A percentile compares a stretch with the other conserved stretches of the same genome.
These are phyloP conservation scores for Calamus simplicifolius DNA, from an alignment of 176 grass and related monocot genomes.

Conservation along the genomic window DNA sequence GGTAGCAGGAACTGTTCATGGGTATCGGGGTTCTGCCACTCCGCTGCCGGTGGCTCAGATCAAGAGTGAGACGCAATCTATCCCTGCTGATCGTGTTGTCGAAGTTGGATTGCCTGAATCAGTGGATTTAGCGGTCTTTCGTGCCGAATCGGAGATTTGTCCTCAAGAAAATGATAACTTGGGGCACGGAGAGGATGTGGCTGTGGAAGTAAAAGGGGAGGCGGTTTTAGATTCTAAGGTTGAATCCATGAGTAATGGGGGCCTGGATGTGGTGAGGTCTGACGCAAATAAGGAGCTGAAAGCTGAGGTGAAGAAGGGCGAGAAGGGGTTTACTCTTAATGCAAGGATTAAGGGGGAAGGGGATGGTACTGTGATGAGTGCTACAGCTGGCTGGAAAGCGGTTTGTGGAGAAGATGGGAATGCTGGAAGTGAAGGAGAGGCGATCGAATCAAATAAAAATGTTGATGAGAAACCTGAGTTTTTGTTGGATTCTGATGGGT, in stretches of 20 bases:
- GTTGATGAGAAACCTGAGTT: conserved; percentile 67
- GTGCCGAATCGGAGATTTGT: conserved; percentile 12
- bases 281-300: conserved; percentile 18
- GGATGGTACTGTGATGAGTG: conserved; percentile 29
- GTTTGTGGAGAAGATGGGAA: conserved; percentile 34
- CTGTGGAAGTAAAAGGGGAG: conserved; percentile 20
- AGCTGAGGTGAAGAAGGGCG: conserved; percentile 37
- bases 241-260: conserved; percentile 20
- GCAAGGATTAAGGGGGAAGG: conserved; percentile 52
- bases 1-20: conserved; percentile 10
- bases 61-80: conserved; percentile 19
- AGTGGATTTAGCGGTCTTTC: background rate
- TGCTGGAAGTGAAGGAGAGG: conserved; percentile 24
- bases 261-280: conserved; percentile 23
- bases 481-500: conserved; percentile 52
- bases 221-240: conserved; percentile 13
- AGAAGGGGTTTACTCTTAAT: conserved; percentile 39
- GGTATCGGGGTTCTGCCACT: background rate
- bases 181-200: conserved; percentile 25
- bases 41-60: conserved; percentile 9
- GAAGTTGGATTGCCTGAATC: conserved; percentile 5
- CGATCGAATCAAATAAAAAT: conserved; percentile 19
- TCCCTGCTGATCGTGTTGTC: background rate
- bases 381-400: conserved; percentile 63
- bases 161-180: conserved; percentile 17